Evolutionary conservation across 257 asterid species (phyloP).

Genomic region (Craterostigma plantagineum): DNA sequence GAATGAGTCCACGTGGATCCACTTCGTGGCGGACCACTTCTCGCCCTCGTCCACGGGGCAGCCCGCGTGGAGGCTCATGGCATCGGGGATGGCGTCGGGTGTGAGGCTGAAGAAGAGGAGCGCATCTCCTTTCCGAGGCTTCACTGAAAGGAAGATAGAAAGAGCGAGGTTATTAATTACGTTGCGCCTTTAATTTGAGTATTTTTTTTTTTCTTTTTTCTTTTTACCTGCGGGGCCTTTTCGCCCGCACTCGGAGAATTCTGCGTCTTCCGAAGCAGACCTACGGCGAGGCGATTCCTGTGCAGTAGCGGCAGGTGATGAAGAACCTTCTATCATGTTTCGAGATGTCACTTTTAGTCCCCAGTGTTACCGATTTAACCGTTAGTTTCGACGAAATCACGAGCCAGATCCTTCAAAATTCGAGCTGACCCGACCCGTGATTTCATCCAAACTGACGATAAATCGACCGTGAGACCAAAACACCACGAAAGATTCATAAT

Average conservation of each 20-base stretch:
- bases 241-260: slow-evolving; percentile 68
- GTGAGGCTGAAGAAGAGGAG: slow-evolving; percentile 74
- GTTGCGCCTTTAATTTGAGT: too few relatives aligned
- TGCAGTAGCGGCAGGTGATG: neutral
- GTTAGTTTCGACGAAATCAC: too few relatives aligned
- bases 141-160: slow-evolving; percentile 22
- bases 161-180: too few relatives aligned
- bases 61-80: slow-evolving; percentile 79
- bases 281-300: slow-evolving; percentile 62
- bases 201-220: too few relatives aligned
- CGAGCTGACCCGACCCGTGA: too few relatives aligned
- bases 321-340: too few relatives aligned
- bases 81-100: slow-evolving; percentile 64
- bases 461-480: too few relatives aligned
- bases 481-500: too few relatives aligned
- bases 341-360: too few relatives aligned
- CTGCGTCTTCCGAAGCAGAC: slow-evolving; percentile 37
- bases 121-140: slow-evolving; percentile 90
- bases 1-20: slow-evolving; percentile 85
- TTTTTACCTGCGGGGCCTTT: slow-evolving; percentile 87
- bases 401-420: too few relatives aligned
- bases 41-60: slow-evolving; percentile 91
- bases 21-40: slow-evolving; percentile 98
- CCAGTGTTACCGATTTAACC: too few relatives aligned
- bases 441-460: too few relatives aligned